Evolutionary conservation across 108 stramenopile genomes (phyloP).

Genomic region (Nitzschia palea): DNA sequence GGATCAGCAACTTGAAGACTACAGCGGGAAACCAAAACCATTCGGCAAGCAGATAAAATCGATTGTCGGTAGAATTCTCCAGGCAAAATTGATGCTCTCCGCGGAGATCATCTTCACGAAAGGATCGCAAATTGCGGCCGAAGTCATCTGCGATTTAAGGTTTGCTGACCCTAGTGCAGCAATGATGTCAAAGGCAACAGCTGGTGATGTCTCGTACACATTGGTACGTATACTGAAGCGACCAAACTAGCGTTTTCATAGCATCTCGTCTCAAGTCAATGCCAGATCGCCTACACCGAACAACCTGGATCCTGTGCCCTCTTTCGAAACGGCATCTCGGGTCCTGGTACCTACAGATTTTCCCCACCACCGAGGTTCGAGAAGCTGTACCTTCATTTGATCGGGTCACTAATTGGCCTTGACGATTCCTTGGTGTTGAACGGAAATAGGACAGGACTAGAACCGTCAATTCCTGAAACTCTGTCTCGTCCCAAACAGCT

Average conservation of each 20-base stretch:
- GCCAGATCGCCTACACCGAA: constrained; percentile 73
- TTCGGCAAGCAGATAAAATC: constrained; percentile 61
- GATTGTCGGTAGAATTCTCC: constrained; percentile 52
- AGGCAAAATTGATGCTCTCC: constrained; percentile 49
- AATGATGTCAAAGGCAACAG: not conserved
- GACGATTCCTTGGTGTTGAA: constrained; percentile 35
- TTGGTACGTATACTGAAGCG: constrained; percentile 9
- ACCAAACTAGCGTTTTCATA: not conserved
- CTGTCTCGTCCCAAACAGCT: no score
- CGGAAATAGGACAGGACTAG: no score
- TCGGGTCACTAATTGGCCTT: constrained; percentile 70
- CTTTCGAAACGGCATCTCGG: constrained; percentile 48
- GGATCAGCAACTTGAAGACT: constrained; percentile 49
- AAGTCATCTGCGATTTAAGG: constrained; percentile 32
- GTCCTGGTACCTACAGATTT: constrained; percentile 39
- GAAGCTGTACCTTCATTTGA: constrained; percentile 54
- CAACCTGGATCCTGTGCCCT: constrained; percentile 58
- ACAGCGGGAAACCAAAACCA: constrained; percentile 37
- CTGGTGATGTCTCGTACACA: constrained; percentile 8
- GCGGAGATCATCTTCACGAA: constrained; percentile 41
- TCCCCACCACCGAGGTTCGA: constrained; percentile 54
- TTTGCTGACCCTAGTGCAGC: not conserved
- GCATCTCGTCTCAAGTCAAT: constrained; percentile 18
- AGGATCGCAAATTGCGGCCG: constrained; percentile 19
- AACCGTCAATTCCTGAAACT: no score